Base-by-base conservation (phyloP, 768 basidiomycete species). In the Mycena belliarum region DNA sequence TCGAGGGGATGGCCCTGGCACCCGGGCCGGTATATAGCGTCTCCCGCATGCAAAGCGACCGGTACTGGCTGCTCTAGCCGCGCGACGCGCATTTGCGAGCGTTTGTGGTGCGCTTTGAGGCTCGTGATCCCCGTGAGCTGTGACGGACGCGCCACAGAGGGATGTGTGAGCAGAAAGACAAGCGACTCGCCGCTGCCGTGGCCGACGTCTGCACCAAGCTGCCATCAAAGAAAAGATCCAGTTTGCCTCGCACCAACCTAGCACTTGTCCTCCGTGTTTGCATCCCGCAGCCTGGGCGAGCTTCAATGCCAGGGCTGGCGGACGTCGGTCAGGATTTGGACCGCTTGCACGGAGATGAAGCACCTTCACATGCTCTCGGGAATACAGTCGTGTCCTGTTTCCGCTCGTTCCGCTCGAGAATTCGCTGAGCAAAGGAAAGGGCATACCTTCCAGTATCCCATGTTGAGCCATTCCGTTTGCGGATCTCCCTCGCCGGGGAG, bases 101-200 rank as follows among this genome's bases (percentile, higher is more conserved):
- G 79, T 55, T 70, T 50, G 57, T 81, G 72, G 60, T 89, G 87
- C 1, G 68, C 57, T 15, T 65, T 45, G 8, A 87, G 72, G 56
- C 79, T 82, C 15, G 86, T 88, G 42, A 89, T 82, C 16, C 86
- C 88, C 3, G 75, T 76, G 9, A 88, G 60, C 41, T 69, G 64
- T 6, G 77, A 70, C 26, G 82, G 84, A 11, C 75, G 76, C 3
- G 81, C 79, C 23, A 83, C 69, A 0, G 70, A 64, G 15, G 75
- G 73, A 55, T 81, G 73, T 6, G 75, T 73, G 25, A 86, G 73
- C 18, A 85, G 77, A 33, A 87, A 65, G 21, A 87, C 66, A 21
- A 88, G 71, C 1, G 86, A 88, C 70, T 87, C 86, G 41, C 88
- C 87, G 24, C 80, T 84, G 40, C 85, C 87, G 64, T 86, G 80